Evolutionary conservation across 1,284 basidiomycete genomes (phyloP), one percentile per base, ranked within the genome.

Genomic region (Cryptococcus wingfieldii): DNA sequence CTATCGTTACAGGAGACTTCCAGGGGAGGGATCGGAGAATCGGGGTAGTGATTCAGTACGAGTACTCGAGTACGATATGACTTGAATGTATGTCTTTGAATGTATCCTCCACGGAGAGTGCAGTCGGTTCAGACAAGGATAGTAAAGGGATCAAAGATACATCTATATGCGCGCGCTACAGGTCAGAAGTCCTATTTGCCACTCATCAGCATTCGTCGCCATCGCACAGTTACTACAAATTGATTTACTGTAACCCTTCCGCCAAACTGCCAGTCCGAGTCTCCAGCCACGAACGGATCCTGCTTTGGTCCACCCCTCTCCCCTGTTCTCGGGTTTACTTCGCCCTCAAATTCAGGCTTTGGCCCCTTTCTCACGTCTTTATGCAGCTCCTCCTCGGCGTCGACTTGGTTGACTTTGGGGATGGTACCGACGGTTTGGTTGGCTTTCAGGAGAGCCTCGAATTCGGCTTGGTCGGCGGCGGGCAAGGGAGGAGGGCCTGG

Each of bases 301-400:
- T 75, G 73, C 69, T 83, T 83, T 1, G 82, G 82, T 0, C 82
- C 82, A 0, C 81, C 82, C 8, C 78, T 62, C 64, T 83, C 82
- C 16, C 82, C 82, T 34, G 82, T 83, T 18, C 65, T 65, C 3
- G 82, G 82, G 65, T 83, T 83, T 1, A 67, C 64, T 9, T 83
- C 81, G 5, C 82, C 82, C 52, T 81, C 77, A 53, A 83, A 83
- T 47, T 81, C 78, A 34, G 67, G 74, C 74, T 64, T 71, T 61
- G 72, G 72, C 55, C 71, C 80, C 76, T 74, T 69, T 66, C 71
- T 65, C 67, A 76, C 69, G 77, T 77, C 74, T 72, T 60, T 82
- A 81, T 78, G 84, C 76, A 66, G 73, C 79, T 64, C 74, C 79
- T 59, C 84, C 84, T 69, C 72, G 78, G 48, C 42, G 28, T 58